Evolutionary conservation across 1,284 basidiomycete species (phyloP).

Genomic region (Fomitopsis schrenkii): DNA sequence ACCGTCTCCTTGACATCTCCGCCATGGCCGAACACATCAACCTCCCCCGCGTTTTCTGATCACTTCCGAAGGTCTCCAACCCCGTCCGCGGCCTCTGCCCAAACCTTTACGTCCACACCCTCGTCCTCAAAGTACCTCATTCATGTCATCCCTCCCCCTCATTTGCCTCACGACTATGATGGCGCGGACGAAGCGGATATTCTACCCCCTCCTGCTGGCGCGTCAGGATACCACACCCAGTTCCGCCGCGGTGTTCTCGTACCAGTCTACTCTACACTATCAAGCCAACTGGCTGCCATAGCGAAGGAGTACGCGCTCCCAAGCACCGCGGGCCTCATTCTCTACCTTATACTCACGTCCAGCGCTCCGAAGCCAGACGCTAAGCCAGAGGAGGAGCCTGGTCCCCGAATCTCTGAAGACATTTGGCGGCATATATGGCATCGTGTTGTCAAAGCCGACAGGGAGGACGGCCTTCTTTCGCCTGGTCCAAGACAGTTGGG

Average conservation of each 20-base stretch:
- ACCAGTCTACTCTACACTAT: slow-evolving; percentile 66
- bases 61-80: slow-evolving; percentile 51
- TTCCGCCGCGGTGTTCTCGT: slow-evolving; percentile 75
- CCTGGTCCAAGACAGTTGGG: slow-evolving; percentile 38
- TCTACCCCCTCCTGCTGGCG: slow-evolving; percentile 46
- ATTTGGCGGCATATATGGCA: slow-evolving; percentile 82
- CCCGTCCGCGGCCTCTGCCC: slow-evolving; percentile 42
- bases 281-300: slow-evolving; percentile 72
- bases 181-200: slow-evolving; percentile 38
- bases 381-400: slow-evolving; percentile 45
- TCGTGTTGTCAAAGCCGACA: slow-evolving; percentile 63
- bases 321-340: slow-evolving; percentile 69
- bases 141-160: slow-evolving; percentile 69
- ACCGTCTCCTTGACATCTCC: slow-evolving; percentile 29
- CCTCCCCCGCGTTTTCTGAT: slow-evolving; percentile 37
- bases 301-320: slow-evolving; percentile 86
- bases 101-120: slow-evolving; percentile 36
- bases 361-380: slow-evolving; percentile 19
- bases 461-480: slow-evolving; percentile 44
- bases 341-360: slow-evolving; percentile 63
- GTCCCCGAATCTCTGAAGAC: slow-evolving; percentile 76
- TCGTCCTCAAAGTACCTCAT: slow-evolving; percentile 62
- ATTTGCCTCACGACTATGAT: slow-evolving; percentile 58
- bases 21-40: slow-evolving; percentile 25
- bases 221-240: slow-evolving; percentile 73